Evolutionary conservation across 2,329 filamentous ascomycete species (phyloP).

Genomic region (Cladosporium velox): DNA sequence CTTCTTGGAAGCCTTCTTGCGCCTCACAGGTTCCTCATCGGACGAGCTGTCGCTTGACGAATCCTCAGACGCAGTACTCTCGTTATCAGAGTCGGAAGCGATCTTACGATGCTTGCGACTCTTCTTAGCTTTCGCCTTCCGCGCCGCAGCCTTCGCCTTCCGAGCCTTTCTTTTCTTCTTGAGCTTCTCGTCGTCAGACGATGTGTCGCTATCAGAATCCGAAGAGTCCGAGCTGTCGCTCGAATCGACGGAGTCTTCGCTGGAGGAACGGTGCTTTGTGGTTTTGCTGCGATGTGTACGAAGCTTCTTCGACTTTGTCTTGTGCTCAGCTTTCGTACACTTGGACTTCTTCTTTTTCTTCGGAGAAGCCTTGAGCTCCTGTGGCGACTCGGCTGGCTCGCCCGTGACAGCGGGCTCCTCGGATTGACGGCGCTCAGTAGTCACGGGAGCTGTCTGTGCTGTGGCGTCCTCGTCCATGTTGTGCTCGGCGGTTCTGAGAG

Average conservation of each 20-base stretch:
- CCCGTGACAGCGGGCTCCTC: conserved; percentile 22
- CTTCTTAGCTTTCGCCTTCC: conserved; percentile 22
- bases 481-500: conserved; percentile 17
- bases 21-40: conserved; percentile 7
- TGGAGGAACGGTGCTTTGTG: conserved; percentile 5
- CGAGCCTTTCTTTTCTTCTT: conserved; percentile 29
- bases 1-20: conserved; percentile 13
- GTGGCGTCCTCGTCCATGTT: conserved; percentile 33
- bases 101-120: conserved; percentile 19
- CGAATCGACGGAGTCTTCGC: conserved; percentile 11
- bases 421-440: conserved; percentile 22
- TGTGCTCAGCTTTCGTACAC: conserved; percentile 23
- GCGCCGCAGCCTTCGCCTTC: conserved; percentile 24
- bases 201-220: conserved; percentile 26
- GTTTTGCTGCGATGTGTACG: background rate
- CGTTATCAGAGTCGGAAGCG: background rate
- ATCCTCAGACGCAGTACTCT: background rate
- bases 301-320: conserved; percentile 21
- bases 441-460: conserved; percentile 25
- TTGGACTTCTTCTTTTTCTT: conserved; percentile 22
- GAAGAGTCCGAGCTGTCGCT: conserved; percentile 18
- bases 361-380: conserved; percentile 17
- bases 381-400: background rate
- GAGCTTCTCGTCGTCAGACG: conserved; percentile 29
- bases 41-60: conserved; percentile 8